These are phyloP conservation scores for Didymella segeticola DNA, from an alignment of 2,329 filamentous ascomycete species.

Conservation along the genomic window DNA sequence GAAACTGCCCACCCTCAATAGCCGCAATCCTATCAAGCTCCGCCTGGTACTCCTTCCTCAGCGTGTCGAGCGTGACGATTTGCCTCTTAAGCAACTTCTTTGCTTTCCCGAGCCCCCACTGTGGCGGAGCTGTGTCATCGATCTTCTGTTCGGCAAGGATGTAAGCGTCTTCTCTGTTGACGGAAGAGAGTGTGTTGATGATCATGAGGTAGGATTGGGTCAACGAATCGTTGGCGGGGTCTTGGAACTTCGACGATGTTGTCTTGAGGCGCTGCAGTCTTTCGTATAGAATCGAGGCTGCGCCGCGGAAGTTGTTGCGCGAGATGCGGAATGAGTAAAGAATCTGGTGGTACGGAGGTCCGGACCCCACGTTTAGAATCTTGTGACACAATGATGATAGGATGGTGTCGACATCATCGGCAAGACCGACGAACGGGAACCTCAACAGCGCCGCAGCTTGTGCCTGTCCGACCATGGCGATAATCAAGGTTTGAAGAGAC, in stretches of 20 bases:
- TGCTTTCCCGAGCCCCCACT: slow-evolving; percentile 41
- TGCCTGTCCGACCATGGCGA: slow-evolving; percentile 41
- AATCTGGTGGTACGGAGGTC: slow-evolving; percentile 81
- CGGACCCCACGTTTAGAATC: slow-evolving; percentile 66
- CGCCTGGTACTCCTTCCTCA: slow-evolving; percentile 86
- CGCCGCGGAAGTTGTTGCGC: slow-evolving; percentile 84
- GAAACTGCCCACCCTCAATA: slow-evolving; percentile 89
- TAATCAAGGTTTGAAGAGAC: slow-evolving; percentile 71
- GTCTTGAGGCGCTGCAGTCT: slow-evolving; percentile 60
- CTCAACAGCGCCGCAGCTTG: slow-evolving; percentile 62
- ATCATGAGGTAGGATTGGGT: slow-evolving; percentile 84
- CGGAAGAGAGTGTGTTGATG: slow-evolving; percentile 90
- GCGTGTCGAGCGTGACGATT: slow-evolving; percentile 83
- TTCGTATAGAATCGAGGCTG: slow-evolving; percentile 64
- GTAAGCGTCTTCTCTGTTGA: slow-evolving; percentile 82
- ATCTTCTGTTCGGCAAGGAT: slow-evolving; percentile 65
- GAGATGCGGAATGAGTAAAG: slow-evolving; percentile 90
- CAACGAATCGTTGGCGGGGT: slow-evolving; percentile 61
- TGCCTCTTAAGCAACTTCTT: slow-evolving; percentile 65
- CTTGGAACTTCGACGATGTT: slow-evolving; percentile 47
- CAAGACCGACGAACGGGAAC: slow-evolving; percentile 79
- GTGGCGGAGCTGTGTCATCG: slow-evolving; percentile 45
- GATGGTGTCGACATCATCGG: slow-evolving; percentile 79
- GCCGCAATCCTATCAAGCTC: slow-evolving; percentile 88
- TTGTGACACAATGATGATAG: slow-evolving; percentile 74